These are phyloP conservation scores for Cladophialophora chaetospira DNA, from an alignment of 2,329 filamentous ascomycete genomes.

Conservation along the genomic window DNA sequence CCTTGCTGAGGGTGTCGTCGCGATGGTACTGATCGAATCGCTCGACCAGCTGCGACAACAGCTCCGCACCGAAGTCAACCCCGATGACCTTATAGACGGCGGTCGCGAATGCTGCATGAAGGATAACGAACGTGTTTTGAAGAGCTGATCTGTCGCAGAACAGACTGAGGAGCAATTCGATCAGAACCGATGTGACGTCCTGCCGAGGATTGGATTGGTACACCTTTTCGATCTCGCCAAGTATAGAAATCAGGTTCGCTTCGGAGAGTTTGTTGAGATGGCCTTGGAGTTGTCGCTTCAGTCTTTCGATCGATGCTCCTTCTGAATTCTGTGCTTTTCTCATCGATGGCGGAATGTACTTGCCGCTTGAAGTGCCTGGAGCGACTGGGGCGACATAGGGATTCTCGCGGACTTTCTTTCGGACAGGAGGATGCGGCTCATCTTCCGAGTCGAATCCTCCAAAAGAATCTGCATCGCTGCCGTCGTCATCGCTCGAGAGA, in stretches of 20 bases:
- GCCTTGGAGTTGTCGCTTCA: conserved; percentile 82
- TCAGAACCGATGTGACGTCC: conserved; percentile 77
- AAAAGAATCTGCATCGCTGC: conserved; percentile 37
- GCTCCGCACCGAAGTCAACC: conserved; percentile 83
- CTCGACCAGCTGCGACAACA: conserved; percentile 76
- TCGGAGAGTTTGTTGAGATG: conserved; percentile 92
- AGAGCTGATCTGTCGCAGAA: conserved; percentile 76
- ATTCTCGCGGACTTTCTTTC: conserved; percentile 69
- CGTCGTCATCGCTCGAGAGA: conserved; percentile 4
- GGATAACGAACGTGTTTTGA: conserved; percentile 85
- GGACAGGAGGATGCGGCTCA: conserved; percentile 38
- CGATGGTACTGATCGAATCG: conserved; percentile 69
- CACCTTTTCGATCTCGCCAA: conserved; percentile 77
- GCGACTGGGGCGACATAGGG: conserved; percentile 76
- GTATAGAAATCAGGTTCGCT: conserved; percentile 80
- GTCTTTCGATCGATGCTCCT: conserved; percentile 65
- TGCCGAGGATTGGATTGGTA: conserved; percentile 86
- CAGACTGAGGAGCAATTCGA: conserved; percentile 75
- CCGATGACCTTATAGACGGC: conserved; percentile 86
- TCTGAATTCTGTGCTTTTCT: conserved; percentile 65
- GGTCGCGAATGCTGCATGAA: conserved; percentile 86
- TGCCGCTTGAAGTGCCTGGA: conserved; percentile 51
- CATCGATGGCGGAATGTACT: conserved; percentile 89
- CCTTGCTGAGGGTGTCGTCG: conserved; percentile 55
- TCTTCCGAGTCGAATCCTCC: conserved; percentile 45